Evolutionary conservation across 2,329 filamentous ascomycete genomes (phyloP).

Genomic region (Ramularia endophylla): DNA sequence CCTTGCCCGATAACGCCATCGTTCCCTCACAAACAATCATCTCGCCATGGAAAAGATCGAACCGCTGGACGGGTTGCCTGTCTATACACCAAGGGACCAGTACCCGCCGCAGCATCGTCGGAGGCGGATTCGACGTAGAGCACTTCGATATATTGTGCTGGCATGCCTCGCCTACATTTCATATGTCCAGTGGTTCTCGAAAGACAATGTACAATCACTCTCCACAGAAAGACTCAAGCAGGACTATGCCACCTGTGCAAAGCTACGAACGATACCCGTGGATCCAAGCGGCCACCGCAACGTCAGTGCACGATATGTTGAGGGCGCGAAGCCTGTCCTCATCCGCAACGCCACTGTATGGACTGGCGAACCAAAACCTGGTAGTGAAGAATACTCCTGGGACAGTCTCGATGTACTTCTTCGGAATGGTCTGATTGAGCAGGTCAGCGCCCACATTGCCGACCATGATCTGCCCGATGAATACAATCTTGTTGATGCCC

Average conservation of each 20-base stretch:
- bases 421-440: constrained; percentile 55
- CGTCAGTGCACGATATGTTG: constrained; percentile 55
- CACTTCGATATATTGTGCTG: neutral
- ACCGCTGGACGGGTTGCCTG: no score
- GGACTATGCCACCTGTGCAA: constrained; percentile 52
- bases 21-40: no score
- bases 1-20: no score
- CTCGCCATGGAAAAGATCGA: no score
- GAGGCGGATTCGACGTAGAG: no score
- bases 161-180: constrained; percentile 6
- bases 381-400: constrained; percentile 54
- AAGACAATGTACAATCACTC: constrained; percentile 77
- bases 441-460: constrained; percentile 44
- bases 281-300: constrained; percentile 53
- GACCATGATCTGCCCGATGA: constrained; percentile 41
- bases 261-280: constrained; percentile 49
- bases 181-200: constrained; percentile 7
- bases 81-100: no score
- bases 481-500: constrained; percentile 51
- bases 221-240: constrained; percentile 49
- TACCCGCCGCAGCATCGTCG: no score
- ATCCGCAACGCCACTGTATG: constrained; percentile 63
- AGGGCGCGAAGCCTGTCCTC: constrained; percentile 54
- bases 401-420: constrained; percentile 54
- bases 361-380: constrained; percentile 53